These are phyloP conservation scores for Fereydounia khargensis DNA, from an alignment of 1,284 basidiomycete species.

Conservation along the genomic window DNA sequence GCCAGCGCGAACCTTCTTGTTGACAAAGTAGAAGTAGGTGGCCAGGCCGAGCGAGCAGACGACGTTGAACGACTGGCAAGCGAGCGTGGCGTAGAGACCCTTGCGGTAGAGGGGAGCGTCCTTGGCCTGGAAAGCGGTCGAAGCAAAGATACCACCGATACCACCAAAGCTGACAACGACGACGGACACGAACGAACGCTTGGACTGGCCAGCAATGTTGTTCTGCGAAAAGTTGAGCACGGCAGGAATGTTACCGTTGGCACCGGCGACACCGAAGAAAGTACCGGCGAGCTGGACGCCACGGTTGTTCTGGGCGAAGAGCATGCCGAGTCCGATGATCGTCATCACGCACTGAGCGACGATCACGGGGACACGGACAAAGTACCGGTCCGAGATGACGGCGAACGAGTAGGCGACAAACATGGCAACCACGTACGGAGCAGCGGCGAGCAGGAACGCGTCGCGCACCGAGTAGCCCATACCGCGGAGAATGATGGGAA, in stretches of 20 bases:
- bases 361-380: constrained; percentile 57
- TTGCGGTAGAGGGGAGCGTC: constrained; percentile 44
- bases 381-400: constrained; percentile 56
- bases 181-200: constrained; percentile 57
- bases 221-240: constrained; percentile 46
- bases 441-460: constrained; percentile 54
- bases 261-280: constrained; percentile 59
- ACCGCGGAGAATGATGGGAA: constrained; percentile 59
- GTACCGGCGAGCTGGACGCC: constrained; percentile 46
- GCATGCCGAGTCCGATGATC: constrained; percentile 55
- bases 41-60: constrained; percentile 24
- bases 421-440: constrained; percentile 56
- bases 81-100: constrained; percentile 42
- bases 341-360: constrained; percentile 52
- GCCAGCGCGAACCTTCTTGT: constrained; percentile 37
- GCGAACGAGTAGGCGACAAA: constrained; percentile 56
- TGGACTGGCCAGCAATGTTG: constrained; percentile 59
- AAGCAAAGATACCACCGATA: constrained; percentile 60
- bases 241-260: constrained; percentile 46
- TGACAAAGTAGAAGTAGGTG: constrained; percentile 33
- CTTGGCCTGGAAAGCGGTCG: constrained; percentile 50
- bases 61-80: constrained; percentile 36
- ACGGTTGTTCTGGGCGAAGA: constrained; percentile 47
- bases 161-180: constrained; percentile 59
- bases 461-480: constrained; percentile 54